phyloP scores from a whole-genome alignment of 164 flowering plant genomes.

The Santalum album region DNA sequence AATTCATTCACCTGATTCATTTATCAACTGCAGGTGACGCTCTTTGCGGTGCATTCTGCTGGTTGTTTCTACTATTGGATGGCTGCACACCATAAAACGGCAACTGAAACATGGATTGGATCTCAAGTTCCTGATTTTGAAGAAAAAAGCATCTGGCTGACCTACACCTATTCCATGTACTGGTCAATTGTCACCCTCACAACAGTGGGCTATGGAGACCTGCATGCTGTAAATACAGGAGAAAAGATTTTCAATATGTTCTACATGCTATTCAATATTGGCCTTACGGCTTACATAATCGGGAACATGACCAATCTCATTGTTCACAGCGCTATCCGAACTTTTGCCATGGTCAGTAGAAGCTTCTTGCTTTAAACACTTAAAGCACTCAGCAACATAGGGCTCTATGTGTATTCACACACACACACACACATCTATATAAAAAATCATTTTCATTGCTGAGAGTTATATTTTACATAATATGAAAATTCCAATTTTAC shows the following conservation, averaged over 20 bases:
- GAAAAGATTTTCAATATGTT: constrained; percentile 67
- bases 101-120: constrained; percentile 71
- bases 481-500: too few species aligned
- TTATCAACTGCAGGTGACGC: constrained; percentile 47
- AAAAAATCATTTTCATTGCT: too few species aligned
- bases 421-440: too few species aligned
- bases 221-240: constrained; percentile 59
- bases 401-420: too few species aligned
- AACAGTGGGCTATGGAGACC: constrained; percentile 84
- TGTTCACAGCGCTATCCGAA: constrained; percentile 56
- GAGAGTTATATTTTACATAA: too few species aligned
- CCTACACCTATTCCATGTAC: constrained; percentile 71
- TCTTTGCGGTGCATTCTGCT: constrained; percentile 65
- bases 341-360: constrained; percentile 54
- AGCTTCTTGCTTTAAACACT: not conserved
- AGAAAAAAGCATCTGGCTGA: constrained; percentile 53
- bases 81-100: constrained; percentile 36
- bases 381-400: too few species aligned
- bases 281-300: constrained; percentile 72
- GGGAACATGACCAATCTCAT: constrained; percentile 89
- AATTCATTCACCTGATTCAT: not conserved
- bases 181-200: constrained; percentile 82
- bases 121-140: constrained; percentile 34
- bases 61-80: constrained; percentile 79
- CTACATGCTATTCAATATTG: constrained; percentile 85